Evolutionary conservation across 2,329 filamentous ascomycete genomes (phyloP), one percentile per base, ranked within the genome.

Genomic region (Uncinocarpus reesii): DNA sequence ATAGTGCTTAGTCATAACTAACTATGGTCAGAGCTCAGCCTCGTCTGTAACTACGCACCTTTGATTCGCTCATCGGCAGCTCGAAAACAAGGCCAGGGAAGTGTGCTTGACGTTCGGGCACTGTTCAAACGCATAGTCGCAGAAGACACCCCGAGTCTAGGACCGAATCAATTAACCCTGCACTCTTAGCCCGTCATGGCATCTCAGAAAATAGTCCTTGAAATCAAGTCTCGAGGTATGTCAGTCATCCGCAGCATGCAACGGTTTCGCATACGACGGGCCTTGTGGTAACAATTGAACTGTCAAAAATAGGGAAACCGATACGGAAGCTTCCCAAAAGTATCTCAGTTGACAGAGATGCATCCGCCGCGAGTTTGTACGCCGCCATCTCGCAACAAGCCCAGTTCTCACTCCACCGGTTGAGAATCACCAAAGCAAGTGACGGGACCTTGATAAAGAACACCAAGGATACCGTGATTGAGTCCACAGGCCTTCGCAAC

Each of bases 341-440:
- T 45, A 66, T 78, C 52, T 71, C 67, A 46, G 66, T 81, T 50
- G 64, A 70, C 48, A 62, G 72, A 45, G 67, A 74, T 58, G 74
- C 72, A 47, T 70, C 72, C 28, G 68, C 71, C 18, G 66, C 72
- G 43, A 72, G 80, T 51, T 70, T 83, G 46, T 81, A 83, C 63
- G 64, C 68, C 45, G 67, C 71, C 46, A 68, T 84, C 43, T 75
- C 79, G 24, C 64, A 68, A 47, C 67, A 71, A 47, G 72, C 78
- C 28, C 70, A 71, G 10, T 73, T 73, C 58, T 76, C 76, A 3
- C 64, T 77, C 35, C 73, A 83, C 58, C 76, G 79, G 21, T 62
- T 84, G 51, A 73, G 79, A 50, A 71, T 84, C 54, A 83, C 80
- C 37, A 82, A 81, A 60, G 78, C 74, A 52, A 78, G 74, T 54